Evolutionary conservation across 1,284 basidiomycete species (phyloP).

Genomic region (Cutaneotrichosporon sp.): DNA sequence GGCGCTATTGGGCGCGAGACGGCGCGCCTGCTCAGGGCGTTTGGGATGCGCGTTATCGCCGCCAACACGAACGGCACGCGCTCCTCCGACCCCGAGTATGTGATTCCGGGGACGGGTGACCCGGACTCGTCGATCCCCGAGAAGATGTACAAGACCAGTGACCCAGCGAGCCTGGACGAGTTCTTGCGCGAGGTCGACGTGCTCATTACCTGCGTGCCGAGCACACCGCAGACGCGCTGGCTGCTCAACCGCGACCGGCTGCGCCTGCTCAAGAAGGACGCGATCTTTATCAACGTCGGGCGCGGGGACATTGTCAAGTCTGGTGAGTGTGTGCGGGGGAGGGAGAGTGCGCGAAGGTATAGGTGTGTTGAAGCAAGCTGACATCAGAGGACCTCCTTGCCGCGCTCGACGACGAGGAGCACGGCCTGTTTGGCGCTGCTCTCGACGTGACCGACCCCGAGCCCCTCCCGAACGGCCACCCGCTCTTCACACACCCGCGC

Average conservation of each 20-base stretch:
- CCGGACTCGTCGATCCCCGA: slow-evolving; percentile 46
- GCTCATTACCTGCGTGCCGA: slow-evolving; percentile 46
- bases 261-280: slow-evolving; percentile 37
- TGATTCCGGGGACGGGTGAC: slow-evolving; percentile 49
- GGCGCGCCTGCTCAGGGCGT: slow-evolving; percentile 44
- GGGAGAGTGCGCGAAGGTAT: too few species aligned
- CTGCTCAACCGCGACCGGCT: slow-evolving; percentile 44
- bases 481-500: slow-evolving; percentile 42
- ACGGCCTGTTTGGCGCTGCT: slow-evolving; percentile 39
- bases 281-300: slow-evolving; percentile 49
- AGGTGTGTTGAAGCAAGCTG: background rate
- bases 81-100: slow-evolving; percentile 40
- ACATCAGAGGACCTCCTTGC: slow-evolving; percentile 40
- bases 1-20: slow-evolving; percentile 46
- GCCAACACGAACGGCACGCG: slow-evolving; percentile 49
- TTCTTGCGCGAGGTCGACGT: slow-evolving; percentile 49
- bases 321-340: slow-evolving; percentile 27
- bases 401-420: slow-evolving; percentile 29
- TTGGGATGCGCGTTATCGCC: slow-evolving; percentile 46
- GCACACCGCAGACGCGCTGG: slow-evolving; percentile 40
- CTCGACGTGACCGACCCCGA: slow-evolving; percentile 52
- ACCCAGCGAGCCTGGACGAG: slow-evolving; percentile 34
- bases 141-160: slow-evolving; percentile 45
- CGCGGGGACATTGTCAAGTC: slow-evolving; percentile 44
- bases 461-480: slow-evolving; percentile 39